Evolutionary conservation across 192 early-diverging fungal genomes (phyloP).

Genomic region (Rhizophagus sp.): DNA sequence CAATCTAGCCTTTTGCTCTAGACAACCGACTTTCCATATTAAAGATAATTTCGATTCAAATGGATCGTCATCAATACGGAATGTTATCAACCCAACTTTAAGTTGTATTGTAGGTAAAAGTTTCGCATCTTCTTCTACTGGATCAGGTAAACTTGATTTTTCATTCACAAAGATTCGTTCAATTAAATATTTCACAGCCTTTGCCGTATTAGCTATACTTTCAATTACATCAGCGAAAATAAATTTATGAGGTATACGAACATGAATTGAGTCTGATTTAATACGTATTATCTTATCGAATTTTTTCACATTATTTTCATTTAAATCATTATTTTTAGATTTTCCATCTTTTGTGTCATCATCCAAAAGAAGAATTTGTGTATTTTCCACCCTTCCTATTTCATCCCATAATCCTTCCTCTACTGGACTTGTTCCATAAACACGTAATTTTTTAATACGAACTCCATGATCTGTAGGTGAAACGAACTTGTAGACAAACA

Average conservation of each 20-base stretch:
- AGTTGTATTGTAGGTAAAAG: constrained; percentile 33
- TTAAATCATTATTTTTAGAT: no score
- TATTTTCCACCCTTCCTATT: constrained; percentile 39
- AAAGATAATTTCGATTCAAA: constrained; percentile 41
- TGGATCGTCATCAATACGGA: constrained; percentile 48
- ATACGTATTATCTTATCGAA: constrained; percentile 24
- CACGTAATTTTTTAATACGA: constrained; percentile 18
- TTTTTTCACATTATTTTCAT: neutral
- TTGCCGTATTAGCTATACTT: constrained; percentile 33
- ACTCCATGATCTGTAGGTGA: neutral
- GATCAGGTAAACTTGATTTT: neutral
- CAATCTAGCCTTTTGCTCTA: constrained; percentile 39
- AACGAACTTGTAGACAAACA: constrained; percentile 15
- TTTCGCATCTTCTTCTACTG: constrained; percentile 31
- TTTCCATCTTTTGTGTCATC: constrained; percentile 8
- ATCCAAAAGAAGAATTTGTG: constrained; percentile 14
- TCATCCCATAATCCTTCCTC: constrained; percentile 39
- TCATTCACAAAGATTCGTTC: constrained; percentile 24
- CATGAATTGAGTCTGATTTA: constrained; percentile 31
- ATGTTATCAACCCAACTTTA: constrained; percentile 32
- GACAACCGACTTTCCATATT: constrained; percentile 38
- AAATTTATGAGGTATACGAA: constrained; percentile 42
- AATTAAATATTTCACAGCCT: constrained; percentile 35
- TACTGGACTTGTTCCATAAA: constrained; percentile 31
- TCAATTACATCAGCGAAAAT: constrained; percentile 42